Percentiles rank a stretch among this genome's conserved stretches.
Conservation (phyloP, 345 rosid genomes). For the Populus alba region DNA sequence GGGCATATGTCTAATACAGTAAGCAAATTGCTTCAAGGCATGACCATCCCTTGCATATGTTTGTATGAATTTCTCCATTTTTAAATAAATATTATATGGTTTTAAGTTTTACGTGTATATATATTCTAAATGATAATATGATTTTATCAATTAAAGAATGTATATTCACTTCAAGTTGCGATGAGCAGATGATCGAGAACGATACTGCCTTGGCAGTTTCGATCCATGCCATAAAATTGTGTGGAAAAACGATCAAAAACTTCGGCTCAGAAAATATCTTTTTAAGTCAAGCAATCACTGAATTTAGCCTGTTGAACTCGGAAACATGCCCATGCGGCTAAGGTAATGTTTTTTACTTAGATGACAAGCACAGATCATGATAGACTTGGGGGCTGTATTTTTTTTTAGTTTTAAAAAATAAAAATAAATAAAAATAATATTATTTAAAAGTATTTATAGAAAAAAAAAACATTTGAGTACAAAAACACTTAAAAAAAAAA, state of each 20-base stretch:
- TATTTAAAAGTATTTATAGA: too few species aligned
- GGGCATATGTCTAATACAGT: too few species aligned
- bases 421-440: too few species aligned
- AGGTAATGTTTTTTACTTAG: background rate
- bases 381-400: too few species aligned
- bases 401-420: too few species aligned
- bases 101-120: background rate
- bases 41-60: too few species aligned
- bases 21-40: too few species aligned
- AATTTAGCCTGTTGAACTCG: background rate
- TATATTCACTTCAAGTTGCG: background rate
- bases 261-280: background rate
- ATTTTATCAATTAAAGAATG: background rate
- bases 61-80: too few species aligned
- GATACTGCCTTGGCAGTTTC: too few species aligned
- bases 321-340: background rate
- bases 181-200: background rate
- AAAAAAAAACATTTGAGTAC: too few species aligned
- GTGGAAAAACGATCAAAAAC: background rate
- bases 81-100: background rate
- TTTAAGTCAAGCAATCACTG: background rate
- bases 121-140: background rate
- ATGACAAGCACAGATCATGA: constrained; percentile 6
- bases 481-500: too few species aligned
- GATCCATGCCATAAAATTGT: background rate